Percentiles rank a stretch among this genome's conserved stretches.
These are phyloP conservation scores for Spathaspora boniae DNA, from an alignment of 805 yeast species.

Conservation along the genomic window DNA sequence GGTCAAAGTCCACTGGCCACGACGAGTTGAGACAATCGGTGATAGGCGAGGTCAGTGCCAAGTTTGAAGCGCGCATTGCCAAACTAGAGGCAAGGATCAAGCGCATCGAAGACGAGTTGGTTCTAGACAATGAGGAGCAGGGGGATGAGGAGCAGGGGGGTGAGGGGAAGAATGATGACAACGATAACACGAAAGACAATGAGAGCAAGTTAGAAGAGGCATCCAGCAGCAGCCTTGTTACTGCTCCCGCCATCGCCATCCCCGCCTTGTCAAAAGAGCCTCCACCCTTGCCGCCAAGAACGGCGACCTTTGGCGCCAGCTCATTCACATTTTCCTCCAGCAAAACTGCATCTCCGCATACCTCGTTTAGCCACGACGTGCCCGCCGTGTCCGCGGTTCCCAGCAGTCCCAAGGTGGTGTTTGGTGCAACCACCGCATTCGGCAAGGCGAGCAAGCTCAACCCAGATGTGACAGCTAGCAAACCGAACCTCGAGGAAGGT, in stretches of 20 bases:
- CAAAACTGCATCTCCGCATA: conserved; percentile 14
- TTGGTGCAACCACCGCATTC: conserved; percentile 42
- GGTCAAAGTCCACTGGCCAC: conserved; percentile 11
- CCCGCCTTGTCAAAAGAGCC: conserved; percentile 2
- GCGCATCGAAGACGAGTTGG: conserved; percentile 6
- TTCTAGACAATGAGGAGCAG: conserved; percentile 3
- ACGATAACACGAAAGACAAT: conserved; percentile 3
- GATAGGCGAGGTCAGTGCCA: conserved; percentile 24
- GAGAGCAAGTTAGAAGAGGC: not conserved
- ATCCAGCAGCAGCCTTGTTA: not conserved
- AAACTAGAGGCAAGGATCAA: conserved; percentile 8
- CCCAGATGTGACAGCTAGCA: too few relatives aligned
- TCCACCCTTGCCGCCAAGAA: conserved; percentile 12
- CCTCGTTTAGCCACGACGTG: conserved; percentile 11
- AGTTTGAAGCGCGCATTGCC: conserved; percentile 13
- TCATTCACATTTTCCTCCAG: conserved; percentile 15
- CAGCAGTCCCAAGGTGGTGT: conserved; percentile 21
- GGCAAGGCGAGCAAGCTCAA: too few relatives aligned
- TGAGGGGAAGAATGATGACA: not conserved
- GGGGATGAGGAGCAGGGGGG: not conserved
- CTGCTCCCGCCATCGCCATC: too few relatives aligned
- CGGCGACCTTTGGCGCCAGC: conserved; percentile 18
- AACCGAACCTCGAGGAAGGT: too few relatives aligned
- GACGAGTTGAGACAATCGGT: conserved; percentile 30
- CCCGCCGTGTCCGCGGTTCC: conserved; percentile 8